Percentiles rank a stretch among this genome's conserved stretches.
These are phyloP conservation scores for Neurospora africana DNA, from an alignment of 495 filamentous ascomycete species.

Conservation along the genomic window DNA sequence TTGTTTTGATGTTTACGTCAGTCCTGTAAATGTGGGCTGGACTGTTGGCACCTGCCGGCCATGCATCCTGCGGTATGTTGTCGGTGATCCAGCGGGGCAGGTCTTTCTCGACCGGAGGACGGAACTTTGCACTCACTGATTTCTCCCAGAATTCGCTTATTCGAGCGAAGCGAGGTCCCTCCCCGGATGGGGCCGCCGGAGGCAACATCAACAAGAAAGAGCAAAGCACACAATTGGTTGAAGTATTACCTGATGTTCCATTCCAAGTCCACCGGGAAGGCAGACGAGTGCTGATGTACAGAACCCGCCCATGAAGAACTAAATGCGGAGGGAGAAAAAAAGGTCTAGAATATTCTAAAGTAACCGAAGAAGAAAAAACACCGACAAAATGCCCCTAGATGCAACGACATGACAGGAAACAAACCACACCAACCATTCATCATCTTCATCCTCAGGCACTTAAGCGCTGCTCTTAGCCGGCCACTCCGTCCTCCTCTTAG, in stretches of 20 bases:
- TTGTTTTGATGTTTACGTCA: not conserved
- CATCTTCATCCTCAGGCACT: not conserved
- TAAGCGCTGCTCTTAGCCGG: conserved; percentile 15
- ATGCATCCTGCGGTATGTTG: not conserved
- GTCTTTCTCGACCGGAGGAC: not conserved
- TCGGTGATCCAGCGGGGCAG: not conserved
- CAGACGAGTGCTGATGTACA: not conserved
- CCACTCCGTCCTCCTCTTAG: conserved; percentile 37
- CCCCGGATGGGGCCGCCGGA: not conserved
- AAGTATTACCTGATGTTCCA: not conserved
- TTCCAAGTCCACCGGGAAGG: not conserved
- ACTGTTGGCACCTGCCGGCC: not conserved
- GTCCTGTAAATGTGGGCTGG: not conserved
- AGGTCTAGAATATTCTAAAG: not conserved
- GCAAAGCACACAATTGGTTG: not conserved
- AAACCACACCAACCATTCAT: not conserved
- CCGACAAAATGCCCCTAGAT: not conserved
- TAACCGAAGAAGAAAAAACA: not conserved
- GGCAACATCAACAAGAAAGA: not conserved
- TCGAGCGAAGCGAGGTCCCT: not conserved
- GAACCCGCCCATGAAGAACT: not conserved
- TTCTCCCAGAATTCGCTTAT: not conserved
- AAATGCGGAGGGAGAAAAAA: not conserved
- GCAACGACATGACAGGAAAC: not conserved
- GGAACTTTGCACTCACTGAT: not conserved